phyloP scores from a whole-genome alignment of 306 rosid genomes.

The Lablab purpureus region DNA sequence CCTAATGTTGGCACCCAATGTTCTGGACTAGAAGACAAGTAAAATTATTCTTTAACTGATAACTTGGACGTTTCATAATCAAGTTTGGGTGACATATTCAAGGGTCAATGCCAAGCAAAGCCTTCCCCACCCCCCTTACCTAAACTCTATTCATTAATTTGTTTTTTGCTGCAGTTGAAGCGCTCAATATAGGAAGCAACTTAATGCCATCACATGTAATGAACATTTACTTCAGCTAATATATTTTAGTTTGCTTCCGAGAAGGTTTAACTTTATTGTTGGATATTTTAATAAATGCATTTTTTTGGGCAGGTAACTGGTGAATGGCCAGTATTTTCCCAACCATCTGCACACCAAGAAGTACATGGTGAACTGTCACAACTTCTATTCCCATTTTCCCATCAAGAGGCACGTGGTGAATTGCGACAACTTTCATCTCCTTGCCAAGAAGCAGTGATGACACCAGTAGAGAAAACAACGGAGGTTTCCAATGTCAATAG shows the following conservation, averaged over 20 bases:
- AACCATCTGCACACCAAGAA: neutral
- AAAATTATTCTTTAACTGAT: neutral
- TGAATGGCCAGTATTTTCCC: neutral
- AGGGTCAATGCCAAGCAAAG: neutral
- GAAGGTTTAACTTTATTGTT: constrained; percentile 17
- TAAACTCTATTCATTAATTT: neutral
- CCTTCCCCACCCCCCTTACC: too few relatives aligned
- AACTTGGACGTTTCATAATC: neutral
- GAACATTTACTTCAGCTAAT: neutral
- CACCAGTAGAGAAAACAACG: neutral
- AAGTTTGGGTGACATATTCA: constrained; percentile 8
- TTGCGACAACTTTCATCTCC: neutral
- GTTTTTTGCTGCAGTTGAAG: constrained; percentile 31
- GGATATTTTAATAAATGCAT: neutral
- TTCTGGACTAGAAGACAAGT: neutral
- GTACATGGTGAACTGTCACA: neutral
- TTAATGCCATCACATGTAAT: constrained; percentile 32
- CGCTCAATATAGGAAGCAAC: neutral
- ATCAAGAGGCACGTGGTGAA: neutral
- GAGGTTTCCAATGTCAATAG: neutral
- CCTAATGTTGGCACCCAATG: too few relatives aligned
- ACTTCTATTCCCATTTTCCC: neutral
- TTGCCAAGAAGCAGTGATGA: neutral
- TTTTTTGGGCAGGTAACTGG: neutral
- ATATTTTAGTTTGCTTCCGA: constrained; percentile 6